Base-by-base conservation (phyloP, 164 flowering plant species). In the Stephania japonica region DNA sequence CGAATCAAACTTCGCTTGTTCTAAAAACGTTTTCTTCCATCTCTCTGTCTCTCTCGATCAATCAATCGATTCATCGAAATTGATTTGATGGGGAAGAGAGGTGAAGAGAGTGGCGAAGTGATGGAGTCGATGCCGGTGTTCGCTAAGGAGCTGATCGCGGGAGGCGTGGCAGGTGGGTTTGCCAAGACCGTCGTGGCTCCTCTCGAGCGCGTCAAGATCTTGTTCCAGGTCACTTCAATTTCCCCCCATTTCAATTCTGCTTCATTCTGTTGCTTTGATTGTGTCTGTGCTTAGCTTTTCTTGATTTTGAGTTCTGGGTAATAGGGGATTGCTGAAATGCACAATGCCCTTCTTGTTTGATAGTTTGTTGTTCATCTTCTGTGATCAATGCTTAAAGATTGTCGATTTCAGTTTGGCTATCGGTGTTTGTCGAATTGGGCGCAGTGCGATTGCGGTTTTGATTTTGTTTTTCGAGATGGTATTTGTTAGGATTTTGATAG, bases 101-200 rank as follows among this genome's bases (percentile, higher is more conserved):
- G 73, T 71, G 63, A 32, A 84, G 73, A 67, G 86, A 74, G 81
- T 75, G 73, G 49, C 62, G 86, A 81, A 65, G 41, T 86, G 0
- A 70, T 86, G 32, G 87, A 87, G 6, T 63, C 78, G 66, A 85
- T 87, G 88, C 99, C 99, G 7, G 78, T 88, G 67, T 89, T 87
- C 71, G 91, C 86, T 0, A 95, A 93, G 84, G 97, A 95, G 77
- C 80, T 93, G 27, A 80, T 95, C 27, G 98, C 99, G 0, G 99
- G 99, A 3, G 99, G 99, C 1, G 90, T 91, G 6, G 91, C 99
- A 9, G 99, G 98, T 68, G 98, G 97, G 5, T 8, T 95, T 38
- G 97, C 98, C 0, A 95, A 95, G 81, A 84, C 94, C 4, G 89
- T 70, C 11, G 99, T 95, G 19, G 99, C 99, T 5, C 99, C 99